These are phyloP conservation scores for Macrophomina phaseolina DNA, from an alignment of 2,329 filamentous ascomycete species.

Conservation along the genomic window DNA sequence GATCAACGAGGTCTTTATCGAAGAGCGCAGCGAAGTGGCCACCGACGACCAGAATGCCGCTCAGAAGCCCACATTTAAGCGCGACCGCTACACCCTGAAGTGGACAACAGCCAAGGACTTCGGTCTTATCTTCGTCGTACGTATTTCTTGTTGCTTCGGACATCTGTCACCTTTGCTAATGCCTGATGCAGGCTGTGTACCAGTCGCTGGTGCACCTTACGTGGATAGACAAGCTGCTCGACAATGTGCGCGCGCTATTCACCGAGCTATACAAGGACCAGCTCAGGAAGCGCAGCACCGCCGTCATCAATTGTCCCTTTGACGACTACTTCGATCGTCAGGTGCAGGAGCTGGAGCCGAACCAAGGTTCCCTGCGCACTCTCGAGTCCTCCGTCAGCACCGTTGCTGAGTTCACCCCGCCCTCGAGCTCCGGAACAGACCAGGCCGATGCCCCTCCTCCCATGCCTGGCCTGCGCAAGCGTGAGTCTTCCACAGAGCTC, in stretches of 20 bases:
- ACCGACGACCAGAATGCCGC: slow-evolving; percentile 66
- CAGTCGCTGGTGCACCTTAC: slow-evolving; percentile 92
- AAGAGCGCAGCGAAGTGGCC: slow-evolving; percentile 74
- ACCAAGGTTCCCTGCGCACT: slow-evolving; percentile 22
- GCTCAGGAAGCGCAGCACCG: slow-evolving; percentile 79
- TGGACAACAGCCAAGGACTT: slow-evolving; percentile 94
- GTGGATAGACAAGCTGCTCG: slow-evolving; percentile 96
- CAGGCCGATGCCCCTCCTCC: slow-evolving; percentile 58
- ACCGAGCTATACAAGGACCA: slow-evolving; percentile 88
- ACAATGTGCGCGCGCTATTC: slow-evolving; percentile 93
- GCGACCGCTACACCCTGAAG: slow-evolving; percentile 92
- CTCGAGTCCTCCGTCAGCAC: slow-evolving; percentile 34
- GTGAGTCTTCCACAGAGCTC: slow-evolving; percentile 53
- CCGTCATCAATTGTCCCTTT: slow-evolving; percentile 80
- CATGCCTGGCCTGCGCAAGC: slow-evolving; percentile 58
- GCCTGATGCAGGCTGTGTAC: slow-evolving; percentile 78
- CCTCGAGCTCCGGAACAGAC: slow-evolving; percentile 57
- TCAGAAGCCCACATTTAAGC: slow-evolving; percentile 77
- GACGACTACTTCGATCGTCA: slow-evolving; percentile 96
- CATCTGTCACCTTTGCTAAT: neutral
- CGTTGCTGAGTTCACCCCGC: slow-evolving; percentile 57
- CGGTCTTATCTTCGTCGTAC: slow-evolving; percentile 91
- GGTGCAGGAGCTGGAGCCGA: slow-evolving; percentile 74
- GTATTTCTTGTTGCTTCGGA: slow-evolving; percentile 35
- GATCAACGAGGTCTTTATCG: slow-evolving; percentile 96